A percentile compares a stretch with the other conserved stretches of the same genome.
phyloP scores from a whole-genome alignment of 179 eudicot genomes.

The Silene coronaria region DNA sequence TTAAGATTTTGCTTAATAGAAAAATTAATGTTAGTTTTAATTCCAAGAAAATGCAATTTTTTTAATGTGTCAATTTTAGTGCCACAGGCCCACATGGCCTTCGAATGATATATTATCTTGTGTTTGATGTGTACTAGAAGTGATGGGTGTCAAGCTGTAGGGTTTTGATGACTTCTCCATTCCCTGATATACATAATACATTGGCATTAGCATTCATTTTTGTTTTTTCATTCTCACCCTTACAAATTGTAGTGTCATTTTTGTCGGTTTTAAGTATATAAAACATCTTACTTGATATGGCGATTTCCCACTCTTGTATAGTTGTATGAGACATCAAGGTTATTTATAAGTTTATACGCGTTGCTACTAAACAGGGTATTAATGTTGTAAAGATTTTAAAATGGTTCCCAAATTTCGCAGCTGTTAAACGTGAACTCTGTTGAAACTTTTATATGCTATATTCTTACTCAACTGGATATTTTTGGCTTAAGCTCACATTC shows the following conservation, averaged over 20 bases:
- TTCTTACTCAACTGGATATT: not conserved
- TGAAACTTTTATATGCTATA: not conserved
- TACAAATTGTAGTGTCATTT: not conserved
- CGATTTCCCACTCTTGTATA: not conserved
- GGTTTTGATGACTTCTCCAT: not conserved
- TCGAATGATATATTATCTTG: not conserved
- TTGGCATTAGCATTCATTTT: not conserved
- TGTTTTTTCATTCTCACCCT: not conserved
- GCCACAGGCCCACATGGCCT: no score
- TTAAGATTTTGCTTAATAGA: no score
- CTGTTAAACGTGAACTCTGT: not conserved
- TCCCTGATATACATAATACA: not conserved
- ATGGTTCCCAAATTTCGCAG: not conserved
- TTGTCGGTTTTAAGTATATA: not conserved
- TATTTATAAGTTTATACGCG: not conserved
- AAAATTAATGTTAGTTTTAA: no score
- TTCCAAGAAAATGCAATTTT: not conserved
- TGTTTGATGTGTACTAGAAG: not conserved
- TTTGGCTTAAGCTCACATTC: not conserved
- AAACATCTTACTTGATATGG: not conserved
- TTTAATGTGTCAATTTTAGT: not conserved
- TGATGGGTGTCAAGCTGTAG: not conserved
- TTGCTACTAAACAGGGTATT: not conserved
- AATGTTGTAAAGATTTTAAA: not conserved
- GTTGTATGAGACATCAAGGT: not conserved